These are phyloP conservation scores for Corylus americana DNA, from an alignment of 306 rosid genomes.

Conservation along the genomic window DNA sequence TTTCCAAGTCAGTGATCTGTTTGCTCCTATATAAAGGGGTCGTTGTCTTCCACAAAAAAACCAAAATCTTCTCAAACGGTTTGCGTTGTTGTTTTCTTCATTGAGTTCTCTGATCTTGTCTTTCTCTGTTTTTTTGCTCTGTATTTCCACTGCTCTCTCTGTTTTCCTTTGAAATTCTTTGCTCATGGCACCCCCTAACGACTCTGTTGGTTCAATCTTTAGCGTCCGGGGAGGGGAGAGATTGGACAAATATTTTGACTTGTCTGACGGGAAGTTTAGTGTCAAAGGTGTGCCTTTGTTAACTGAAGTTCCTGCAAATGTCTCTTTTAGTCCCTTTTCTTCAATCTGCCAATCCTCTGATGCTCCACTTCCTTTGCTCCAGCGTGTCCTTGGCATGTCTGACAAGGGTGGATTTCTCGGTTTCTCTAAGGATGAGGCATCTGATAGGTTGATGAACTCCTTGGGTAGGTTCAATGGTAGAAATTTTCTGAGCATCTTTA, in stretches of 20 bases:
- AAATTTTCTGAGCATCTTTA: constrained; percentile 63
- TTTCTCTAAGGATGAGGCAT: constrained; percentile 44
- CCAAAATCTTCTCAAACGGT: neutral
- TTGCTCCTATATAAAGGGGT: neutral
- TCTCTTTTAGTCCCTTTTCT: constrained; percentile 59
- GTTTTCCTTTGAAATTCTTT: constrained; percentile 18
- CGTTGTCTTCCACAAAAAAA: constrained; percentile 6
- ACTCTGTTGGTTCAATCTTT: constrained; percentile 25
- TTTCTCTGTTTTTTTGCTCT: neutral
- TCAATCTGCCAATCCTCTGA: constrained; percentile 42
- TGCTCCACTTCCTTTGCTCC: constrained; percentile 56
- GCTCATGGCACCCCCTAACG: constrained; percentile 70
- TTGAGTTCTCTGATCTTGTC: neutral
- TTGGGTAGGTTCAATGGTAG: constrained; percentile 59
- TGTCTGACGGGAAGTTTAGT: constrained; percentile 49
- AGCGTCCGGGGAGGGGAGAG: constrained; percentile 14
- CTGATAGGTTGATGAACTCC: constrained; percentile 60
- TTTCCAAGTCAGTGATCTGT: neutral
- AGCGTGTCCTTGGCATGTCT: constrained; percentile 46
- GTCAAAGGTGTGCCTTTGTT: constrained; percentile 59
- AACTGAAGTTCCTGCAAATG: constrained; percentile 62
- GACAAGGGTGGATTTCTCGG: constrained; percentile 84
- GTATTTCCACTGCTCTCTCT: neutral
- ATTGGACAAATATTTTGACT: constrained; percentile 38
- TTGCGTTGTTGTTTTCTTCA: constrained; percentile 7